Evolutionary conservation across 2,329 filamentous ascomycete species (phyloP).

Genomic region (Trichoderma sp.): DNA sequence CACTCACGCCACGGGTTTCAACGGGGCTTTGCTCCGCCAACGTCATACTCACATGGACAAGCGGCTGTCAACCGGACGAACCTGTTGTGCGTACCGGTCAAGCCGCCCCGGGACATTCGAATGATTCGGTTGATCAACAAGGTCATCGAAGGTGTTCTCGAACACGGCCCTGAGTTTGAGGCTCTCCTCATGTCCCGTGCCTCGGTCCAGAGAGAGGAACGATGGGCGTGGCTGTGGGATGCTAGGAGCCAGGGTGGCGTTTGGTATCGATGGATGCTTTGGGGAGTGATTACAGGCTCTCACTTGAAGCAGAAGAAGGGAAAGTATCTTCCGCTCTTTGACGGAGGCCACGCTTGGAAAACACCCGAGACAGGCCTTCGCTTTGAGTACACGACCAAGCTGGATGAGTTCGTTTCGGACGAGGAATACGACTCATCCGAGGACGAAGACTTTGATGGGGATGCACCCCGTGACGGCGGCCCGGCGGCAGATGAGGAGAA

Average conservation of each 20-base stretch:
- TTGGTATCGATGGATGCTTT: slow-evolving; percentile 92
- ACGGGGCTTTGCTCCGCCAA: slow-evolving; percentile 74
- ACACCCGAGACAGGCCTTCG: slow-evolving; percentile 71
- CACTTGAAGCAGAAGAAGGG: slow-evolving; percentile 50
- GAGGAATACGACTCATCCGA: slow-evolving; percentile 85
- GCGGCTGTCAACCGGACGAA: slow-evolving; percentile 50
- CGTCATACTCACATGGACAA: slow-evolving; percentile 59
- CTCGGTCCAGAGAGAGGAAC: slow-evolving; percentile 82
- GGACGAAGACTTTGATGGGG: slow-evolving; percentile 72
- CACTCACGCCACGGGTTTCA: slow-evolving; percentile 49
- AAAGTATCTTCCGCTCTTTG: slow-evolving; percentile 69
- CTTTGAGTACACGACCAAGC: slow-evolving; percentile 75
- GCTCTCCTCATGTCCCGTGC: slow-evolving; percentile 85
- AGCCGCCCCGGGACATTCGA: slow-evolving; percentile 74
- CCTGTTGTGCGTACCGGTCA: slow-evolving; percentile 70
- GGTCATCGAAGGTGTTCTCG: slow-evolving; percentile 77
- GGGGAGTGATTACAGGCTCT: slow-evolving; percentile 77
- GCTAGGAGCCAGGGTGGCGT: slow-evolving; percentile 75
- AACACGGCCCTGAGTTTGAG: slow-evolving; percentile 85
- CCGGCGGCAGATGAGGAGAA: slow-evolving; percentile 52
- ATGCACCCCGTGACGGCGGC: slow-evolving; percentile 51
- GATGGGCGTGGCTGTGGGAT: slow-evolving; percentile 94
- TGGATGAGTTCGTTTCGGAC: slow-evolving; percentile 81
- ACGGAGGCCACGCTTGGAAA: slow-evolving; percentile 76
- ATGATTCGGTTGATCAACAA: slow-evolving; percentile 85